Evolutionary conservation across 768 basidiomycete species (phyloP).

Genomic region (Xanthoconium stramineum): DNA sequence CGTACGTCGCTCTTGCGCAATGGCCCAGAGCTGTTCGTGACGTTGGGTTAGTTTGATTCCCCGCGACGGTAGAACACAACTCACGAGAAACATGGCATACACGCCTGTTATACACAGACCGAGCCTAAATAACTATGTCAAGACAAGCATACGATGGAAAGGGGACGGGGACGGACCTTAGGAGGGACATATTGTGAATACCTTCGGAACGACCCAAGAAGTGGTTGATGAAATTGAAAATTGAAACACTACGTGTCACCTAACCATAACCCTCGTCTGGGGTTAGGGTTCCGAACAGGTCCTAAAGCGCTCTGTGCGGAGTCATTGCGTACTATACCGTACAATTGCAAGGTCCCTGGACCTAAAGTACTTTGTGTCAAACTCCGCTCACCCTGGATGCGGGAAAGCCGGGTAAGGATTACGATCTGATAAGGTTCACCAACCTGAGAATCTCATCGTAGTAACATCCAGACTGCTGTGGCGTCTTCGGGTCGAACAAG

Average conservation of each 20-base stretch:
- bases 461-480: background rate
- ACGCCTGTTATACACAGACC: slow-evolving; percentile 80
- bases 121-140: slow-evolving; percentile 42
- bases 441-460: too few relatives aligned
- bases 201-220: background rate
- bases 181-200: slow-evolving; percentile 17
- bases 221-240: too few relatives aligned
- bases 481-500: background rate
- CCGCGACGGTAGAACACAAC: slow-evolving; percentile 22
- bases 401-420: too few relatives aligned
- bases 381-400: too few relatives aligned
- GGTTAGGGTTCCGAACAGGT: background rate
- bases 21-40: slow-evolving; percentile 70
- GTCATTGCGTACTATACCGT: too few relatives aligned
- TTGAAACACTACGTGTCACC: background rate
- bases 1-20: slow-evolving; percentile 91
- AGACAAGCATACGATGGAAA: background rate
- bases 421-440: too few relatives aligned
- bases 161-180: slow-evolving; percentile 17
- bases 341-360: too few relatives aligned
- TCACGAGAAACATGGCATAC: slow-evolving; percentile 88
- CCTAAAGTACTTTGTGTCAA: too few relatives aligned
- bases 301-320: too few relatives aligned
- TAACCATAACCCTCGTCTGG: background rate
- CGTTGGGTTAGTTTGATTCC: slow-evolving; percentile 3